Conservation (phyloP, 164 flowering plant genomes). For the Nymphaea colorata region DNA sequence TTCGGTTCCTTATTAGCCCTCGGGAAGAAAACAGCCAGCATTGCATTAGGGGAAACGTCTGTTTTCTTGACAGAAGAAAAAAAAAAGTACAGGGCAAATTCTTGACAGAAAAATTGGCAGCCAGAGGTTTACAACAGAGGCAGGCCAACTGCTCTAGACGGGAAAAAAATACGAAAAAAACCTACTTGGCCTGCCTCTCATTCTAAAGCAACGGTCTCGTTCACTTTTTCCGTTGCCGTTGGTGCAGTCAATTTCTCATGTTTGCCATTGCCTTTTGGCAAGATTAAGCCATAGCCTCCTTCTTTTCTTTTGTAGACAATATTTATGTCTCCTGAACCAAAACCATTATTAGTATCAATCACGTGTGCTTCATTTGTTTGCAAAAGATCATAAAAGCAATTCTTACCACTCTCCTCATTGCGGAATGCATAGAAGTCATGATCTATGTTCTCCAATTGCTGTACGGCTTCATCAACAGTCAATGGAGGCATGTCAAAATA, state of each 20-base stretch:
- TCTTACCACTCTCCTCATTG: slow-evolving; percentile 82
- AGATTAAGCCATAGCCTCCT: slow-evolving; percentile 89
- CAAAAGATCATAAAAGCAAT: not conserved
- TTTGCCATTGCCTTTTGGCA: slow-evolving; percentile 65
- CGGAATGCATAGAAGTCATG: slow-evolving; percentile 91
- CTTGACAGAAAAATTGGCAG: not conserved
- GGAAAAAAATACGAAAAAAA: not conserved
- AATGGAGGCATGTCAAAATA: slow-evolving; percentile 95
- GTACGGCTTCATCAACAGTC: slow-evolving; percentile 68
- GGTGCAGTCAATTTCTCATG: slow-evolving; percentile 35
- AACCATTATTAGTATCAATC: slow-evolving; percentile 1
- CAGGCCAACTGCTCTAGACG: not conserved
- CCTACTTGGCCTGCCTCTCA: not conserved
- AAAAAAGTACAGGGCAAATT: not conserved
- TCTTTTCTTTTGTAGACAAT: slow-evolving; percentile 74
- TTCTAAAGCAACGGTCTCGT: slow-evolving; percentile 30
- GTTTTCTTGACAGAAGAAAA: not conserved
- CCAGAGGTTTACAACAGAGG: not conserved
- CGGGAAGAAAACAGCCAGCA: not conserved
- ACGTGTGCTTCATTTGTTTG: not conserved
- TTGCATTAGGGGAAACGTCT: not conserved
- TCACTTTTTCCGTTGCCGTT: slow-evolving; percentile 21
- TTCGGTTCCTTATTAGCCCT: too few relatives aligned
- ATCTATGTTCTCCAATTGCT: slow-evolving; percentile 75
- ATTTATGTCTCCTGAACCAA: slow-evolving; percentile 66